phyloP scores from a whole-genome alignment of 2,329 filamentous ascomycete species.

The Tolypocladium amazonense region DNA sequence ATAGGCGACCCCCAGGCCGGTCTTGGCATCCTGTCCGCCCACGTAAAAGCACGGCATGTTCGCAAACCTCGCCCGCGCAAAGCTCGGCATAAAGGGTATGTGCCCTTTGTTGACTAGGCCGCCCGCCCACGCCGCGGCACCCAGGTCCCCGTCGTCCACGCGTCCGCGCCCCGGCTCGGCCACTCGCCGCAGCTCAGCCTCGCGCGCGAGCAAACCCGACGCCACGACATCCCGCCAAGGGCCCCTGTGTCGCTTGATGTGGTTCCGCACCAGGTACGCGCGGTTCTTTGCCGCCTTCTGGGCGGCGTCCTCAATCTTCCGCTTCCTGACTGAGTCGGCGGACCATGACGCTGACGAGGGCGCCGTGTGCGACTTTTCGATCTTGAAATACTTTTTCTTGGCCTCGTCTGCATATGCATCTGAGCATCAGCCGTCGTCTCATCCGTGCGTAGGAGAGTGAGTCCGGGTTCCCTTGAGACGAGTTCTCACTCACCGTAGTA shows the following conservation, averaged over 20 bases:
- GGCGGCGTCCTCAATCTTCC: conserved; percentile 32
- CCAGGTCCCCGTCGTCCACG: conserved; percentile 13
- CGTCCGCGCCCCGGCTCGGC: conserved; percentile 11
- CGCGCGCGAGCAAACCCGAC: conserved; percentile 14
- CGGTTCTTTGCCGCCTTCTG: conserved; percentile 14
- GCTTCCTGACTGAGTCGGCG: conserved; percentile 45
- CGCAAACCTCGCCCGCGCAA: conserved; percentile 13
- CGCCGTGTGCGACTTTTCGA: conserved; percentile 46
- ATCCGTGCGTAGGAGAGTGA: neutral
- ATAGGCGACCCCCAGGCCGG: conserved; percentile 31
- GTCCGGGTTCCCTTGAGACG: neutral
- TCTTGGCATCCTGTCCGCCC: conserved; percentile 24
- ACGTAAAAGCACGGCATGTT: conserved; percentile 32
- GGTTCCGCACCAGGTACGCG: conserved; percentile 20
- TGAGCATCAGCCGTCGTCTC: neutral
- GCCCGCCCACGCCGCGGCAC: conserved; percentile 24
- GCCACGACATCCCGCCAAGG: conserved; percentile 23
- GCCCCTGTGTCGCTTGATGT: conserved; percentile 24
- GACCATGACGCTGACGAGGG: conserved; percentile 43
- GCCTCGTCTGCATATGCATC: conserved; percentile 32
- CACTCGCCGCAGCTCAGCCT: conserved; percentile 10
- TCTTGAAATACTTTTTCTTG: conserved; percentile 58
- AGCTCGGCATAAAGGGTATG: conserved; percentile 22
- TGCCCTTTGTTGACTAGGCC: conserved; percentile 28
- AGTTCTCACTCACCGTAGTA: conserved; percentile 34